Evolutionary conservation across 371 early-diverging fungal genomes (phyloP), one percentile per base, ranked within the genome.

Genomic region (Choanephora cucurbitarum): DNA sequence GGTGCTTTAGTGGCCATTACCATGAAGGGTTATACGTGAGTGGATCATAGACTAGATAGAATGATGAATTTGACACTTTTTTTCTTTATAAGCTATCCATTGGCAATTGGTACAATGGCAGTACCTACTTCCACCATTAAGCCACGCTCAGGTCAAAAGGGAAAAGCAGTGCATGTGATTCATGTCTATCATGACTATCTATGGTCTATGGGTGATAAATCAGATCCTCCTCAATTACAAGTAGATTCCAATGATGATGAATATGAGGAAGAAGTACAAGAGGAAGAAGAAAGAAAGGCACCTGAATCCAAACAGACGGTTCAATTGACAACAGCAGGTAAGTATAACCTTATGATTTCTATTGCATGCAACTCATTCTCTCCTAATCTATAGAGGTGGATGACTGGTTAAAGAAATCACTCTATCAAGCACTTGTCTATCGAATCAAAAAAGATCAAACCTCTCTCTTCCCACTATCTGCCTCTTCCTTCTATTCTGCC

Each of bases 331-430:
- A 60, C 62, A 8, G 49, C 52, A 32, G 69, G 66, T 65, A 58
- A 44, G n/a, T n/a, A n/a, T n/a, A n/a, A n/a, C n/a, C n/a, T n/a
- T n/a, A n/a, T n/a, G n/a, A n/a, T n/a, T n/a, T n/a, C n/a, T n/a
- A n/a, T n/a, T n/a, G n/a, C n/a, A n/a, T n/a, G n/a, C n/a, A n/a
- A n/a, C n/a, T n/a, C n/a, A n/a, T n/a, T n/a, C n/a, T n/a, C n/a
- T n/a, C n/a, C n/a, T n/a, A n/a, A n/a, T n/a, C n/a, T n/a, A n/a
- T 62, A 53, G 88, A 87, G 41, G 77, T 85, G 37, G 90, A 90
- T 62, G 72, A 69, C 31, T 57, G 80, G 40, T 62, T 90, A 10
- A 77, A 85, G 41, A 71, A 69, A 8, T 74, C 87, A 19, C 67
- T 90, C 8, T 73, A 80, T 43, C 87, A 90, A 32, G 82, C 77